phyloP scores from a whole-genome alignment of 2,329 filamentous ascomycete genomes.

The Pseudogymnoascus sp. region DNA sequence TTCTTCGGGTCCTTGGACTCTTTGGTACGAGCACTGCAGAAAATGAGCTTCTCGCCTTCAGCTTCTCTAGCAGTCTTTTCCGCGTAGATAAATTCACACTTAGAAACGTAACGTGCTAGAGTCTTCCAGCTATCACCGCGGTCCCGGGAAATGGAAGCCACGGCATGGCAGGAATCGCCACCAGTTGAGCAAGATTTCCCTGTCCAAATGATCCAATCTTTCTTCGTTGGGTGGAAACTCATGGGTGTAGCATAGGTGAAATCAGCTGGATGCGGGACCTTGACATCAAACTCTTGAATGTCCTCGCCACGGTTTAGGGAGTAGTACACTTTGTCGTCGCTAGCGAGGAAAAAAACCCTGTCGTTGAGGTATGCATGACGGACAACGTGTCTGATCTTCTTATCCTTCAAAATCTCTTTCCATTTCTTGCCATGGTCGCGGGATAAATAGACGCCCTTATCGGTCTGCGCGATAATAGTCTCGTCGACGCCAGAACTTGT shows the following conservation, averaged over 20 bases:
- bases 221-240: constrained; percentile 75
- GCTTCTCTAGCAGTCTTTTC: constrained; percentile 46
- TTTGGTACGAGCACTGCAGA: constrained; percentile 56
- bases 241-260: constrained; percentile 44
- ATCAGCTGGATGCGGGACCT: constrained; percentile 41
- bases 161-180: constrained; percentile 56
- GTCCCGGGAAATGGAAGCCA: constrained; percentile 71
- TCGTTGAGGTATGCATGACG: constrained; percentile 79
- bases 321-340: constrained; percentile 61
- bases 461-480: constrained; percentile 51
- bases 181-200: constrained; percentile 56
- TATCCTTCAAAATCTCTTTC: constrained; percentile 61
- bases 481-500: constrained; percentile 62
- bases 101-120: constrained; percentile 65
- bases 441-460: constrained; percentile 57
- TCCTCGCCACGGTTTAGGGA: constrained; percentile 70
- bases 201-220: constrained; percentile 89
- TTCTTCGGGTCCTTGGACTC: constrained; percentile 57
- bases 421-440: constrained; percentile 86
- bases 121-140: constrained; percentile 75
- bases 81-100: constrained; percentile 76
- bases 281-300: constrained; percentile 68
- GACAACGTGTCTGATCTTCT: constrained; percentile 62
- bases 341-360: constrained; percentile 77
- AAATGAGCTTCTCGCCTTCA: constrained; percentile 38